These are phyloP conservation scores for Lactarius pseudohatsudake DNA, from an alignment of 768 basidiomycete genomes.

Conservation along the genomic window DNA sequence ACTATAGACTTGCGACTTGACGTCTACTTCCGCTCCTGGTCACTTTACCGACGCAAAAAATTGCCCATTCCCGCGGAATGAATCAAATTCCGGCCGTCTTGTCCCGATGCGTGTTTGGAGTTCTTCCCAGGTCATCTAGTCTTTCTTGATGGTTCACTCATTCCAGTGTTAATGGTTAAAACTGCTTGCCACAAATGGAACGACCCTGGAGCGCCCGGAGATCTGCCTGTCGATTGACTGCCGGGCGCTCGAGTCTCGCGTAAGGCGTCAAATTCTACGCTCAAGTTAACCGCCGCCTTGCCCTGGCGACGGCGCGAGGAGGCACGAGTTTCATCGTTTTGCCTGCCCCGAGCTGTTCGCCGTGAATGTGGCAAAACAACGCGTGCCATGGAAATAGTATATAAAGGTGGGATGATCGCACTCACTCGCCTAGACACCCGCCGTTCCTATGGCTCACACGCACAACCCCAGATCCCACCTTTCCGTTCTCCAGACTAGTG, in stretches of 20 bases:
- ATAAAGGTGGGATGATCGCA: slow-evolving; percentile 24
- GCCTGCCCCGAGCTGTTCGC: slow-evolving; percentile 26
- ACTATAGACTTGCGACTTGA: slow-evolving; percentile 14
- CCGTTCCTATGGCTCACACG: slow-evolving; percentile 18
- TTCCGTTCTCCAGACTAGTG: slow-evolving; percentile 57
- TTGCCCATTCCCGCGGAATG: slow-evolving; percentile 29
- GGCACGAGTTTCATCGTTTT: slow-evolving; percentile 28
- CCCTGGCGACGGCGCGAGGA: slow-evolving; percentile 30
- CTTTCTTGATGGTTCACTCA: slow-evolving; percentile 25
- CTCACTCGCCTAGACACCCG: slow-evolving; percentile 8
- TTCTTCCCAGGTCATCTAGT: slow-evolving; percentile 25
- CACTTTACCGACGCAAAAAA: slow-evolving; percentile 26
- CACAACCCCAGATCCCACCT: slow-evolving; percentile 49
- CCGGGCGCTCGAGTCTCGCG: slow-evolving; percentile 20
- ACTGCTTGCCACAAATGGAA: slow-evolving; percentile 26
- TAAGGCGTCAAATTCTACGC: slow-evolving; percentile 24
- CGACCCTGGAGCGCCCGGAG: slow-evolving; percentile 26
- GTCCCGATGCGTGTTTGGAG: slow-evolving; percentile 18
- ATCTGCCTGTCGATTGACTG: slow-evolving; percentile 26
- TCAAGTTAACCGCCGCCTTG: slow-evolving; percentile 22
- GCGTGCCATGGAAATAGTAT: slow-evolving; percentile 20
- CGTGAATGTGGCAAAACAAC: slow-evolving; percentile 22
- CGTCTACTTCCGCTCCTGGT: slow-evolving; percentile 24
- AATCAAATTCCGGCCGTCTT: slow-evolving; percentile 22
- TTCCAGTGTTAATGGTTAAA: slow-evolving; percentile 22